Conservation (phyloP, 176 grass and related monocot species). For the Poa annua region DNA sequence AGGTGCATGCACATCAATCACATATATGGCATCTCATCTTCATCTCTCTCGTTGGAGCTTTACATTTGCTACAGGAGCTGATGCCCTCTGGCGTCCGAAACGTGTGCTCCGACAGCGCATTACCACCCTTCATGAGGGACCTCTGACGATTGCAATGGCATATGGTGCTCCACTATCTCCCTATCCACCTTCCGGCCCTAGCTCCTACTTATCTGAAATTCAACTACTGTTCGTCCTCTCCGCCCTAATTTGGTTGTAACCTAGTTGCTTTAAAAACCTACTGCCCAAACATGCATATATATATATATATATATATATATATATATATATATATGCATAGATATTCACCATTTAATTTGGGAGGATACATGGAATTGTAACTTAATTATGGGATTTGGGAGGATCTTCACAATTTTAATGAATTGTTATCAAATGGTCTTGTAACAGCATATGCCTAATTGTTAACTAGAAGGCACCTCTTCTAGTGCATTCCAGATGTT, state of each 20-base stretch:
- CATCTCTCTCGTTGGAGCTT: neutral
- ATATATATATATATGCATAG: neutral
- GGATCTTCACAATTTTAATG: too few relatives aligned
- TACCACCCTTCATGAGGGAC: neutral
- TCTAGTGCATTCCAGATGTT: too few relatives aligned
- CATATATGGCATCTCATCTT: too few relatives aligned
- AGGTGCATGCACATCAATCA: neutral
- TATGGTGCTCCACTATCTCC: conserved; percentile 3
- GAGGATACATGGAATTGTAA: too few relatives aligned
- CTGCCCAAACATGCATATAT: neutral
- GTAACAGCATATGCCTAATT: too few relatives aligned
- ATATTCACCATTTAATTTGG: too few relatives aligned
- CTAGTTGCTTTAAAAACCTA: neutral
- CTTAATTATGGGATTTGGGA: too few relatives aligned
- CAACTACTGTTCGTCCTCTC: neutral
- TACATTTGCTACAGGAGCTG: neutral
- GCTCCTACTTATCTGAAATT: neutral
- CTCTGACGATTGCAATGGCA: neutral
- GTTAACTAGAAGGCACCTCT: too few relatives aligned
- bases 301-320: too few relatives aligned
- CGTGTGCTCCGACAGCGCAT: neutral
- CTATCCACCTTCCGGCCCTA: neutral
- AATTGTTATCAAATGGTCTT: too few relatives aligned
- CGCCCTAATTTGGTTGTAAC: neutral
- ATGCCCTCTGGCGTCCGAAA: neutral